Evolutionary conservation across 768 basidiomycete genomes (phyloP), one percentile per base, ranked within the genome.

Genomic region (Hebeloma cylindrosporum): DNA sequence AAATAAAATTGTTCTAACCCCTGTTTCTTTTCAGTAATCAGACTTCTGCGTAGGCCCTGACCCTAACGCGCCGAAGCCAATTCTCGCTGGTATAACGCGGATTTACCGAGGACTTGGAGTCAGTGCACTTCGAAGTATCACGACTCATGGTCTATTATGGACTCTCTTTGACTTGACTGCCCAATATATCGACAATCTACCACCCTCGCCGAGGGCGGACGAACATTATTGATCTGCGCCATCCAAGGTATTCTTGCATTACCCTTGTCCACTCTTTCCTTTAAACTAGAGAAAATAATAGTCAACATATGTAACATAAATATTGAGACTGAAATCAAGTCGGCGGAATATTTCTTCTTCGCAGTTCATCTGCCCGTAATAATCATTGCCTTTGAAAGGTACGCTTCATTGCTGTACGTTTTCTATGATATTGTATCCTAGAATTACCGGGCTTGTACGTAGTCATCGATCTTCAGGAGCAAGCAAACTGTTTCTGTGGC

Each of bases 401-500:
- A 29, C 7, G 18, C 21, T 37, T 35, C 26, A 33, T 32, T 32
- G 28, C 2, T 13, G 22, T 29, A 21, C 6, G 29, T 41, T 29
- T 30, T 13, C 26, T 5, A 47, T 35, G 26, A 20, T 16, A 22
- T 11, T 30, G 33, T 20, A 40, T 28, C 23, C 14, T 41, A 40
- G 13, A 4, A 38, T 62, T 70, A 87, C 66, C 88, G 79, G 50
- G 82, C 74, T 67, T 89, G 88, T 49, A 90, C 88, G 56, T 90
- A 93, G 59, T 93, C 95, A 62, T 97, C 95, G 10, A 99, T 97
- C 71, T 96, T 91, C 62, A 99, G 67, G 60, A 99, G 66, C 57
- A 99, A 68, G 54, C 93, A 92, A n/a, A 98, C 95, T 1, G 96
- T 98, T 71, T 99, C 96, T 8, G 95, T 96, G 17, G 96, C 74